Conservation (phyloP, 805 yeast species). For the Hanseniaspora jakobsenii region DNA sequence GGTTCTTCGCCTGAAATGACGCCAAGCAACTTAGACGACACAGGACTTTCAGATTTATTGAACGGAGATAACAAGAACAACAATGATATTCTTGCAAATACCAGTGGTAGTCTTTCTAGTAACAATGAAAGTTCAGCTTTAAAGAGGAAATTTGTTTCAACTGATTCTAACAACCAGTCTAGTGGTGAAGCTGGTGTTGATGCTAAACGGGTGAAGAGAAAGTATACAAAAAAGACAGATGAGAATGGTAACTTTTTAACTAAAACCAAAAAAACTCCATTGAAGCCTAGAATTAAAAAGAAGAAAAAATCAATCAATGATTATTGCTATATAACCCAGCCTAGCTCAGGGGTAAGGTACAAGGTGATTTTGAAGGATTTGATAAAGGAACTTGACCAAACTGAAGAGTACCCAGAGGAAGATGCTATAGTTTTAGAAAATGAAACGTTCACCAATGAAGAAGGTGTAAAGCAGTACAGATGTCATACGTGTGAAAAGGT, state of each 20-base stretch:
- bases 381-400: conserved; percentile 10
- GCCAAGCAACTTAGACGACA: too few species aligned
- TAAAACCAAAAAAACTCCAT: not conserved
- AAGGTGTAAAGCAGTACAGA: conserved; percentile 27
- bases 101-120: not conserved
- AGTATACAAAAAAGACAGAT: not conserved
- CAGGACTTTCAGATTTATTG: too few species aligned
- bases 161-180: too few species aligned
- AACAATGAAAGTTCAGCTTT: not conserved
- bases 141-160: too few species aligned
- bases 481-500: conserved; percentile 30
- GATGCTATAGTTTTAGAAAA: conserved; percentile 25
- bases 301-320: conserved; percentile 13
- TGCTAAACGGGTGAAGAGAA: not conserved
- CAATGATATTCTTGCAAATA: too few species aligned
- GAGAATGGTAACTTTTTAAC: not conserved
- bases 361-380: conserved; percentile 14
- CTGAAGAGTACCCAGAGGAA: conserved; percentile 18
- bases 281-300: conserved; percentile 1
- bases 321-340: conserved; percentile 8
- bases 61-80: too few species aligned
- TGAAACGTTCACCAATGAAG: conserved; percentile 27
- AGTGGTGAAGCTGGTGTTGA: not conserved
- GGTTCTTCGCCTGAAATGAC: conserved; percentile 9
- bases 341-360: conserved; percentile 10